Evolutionary conservation across 495 filamentous ascomycete genomes (phyloP).

Genomic region (Penicillium fimorum): DNA sequence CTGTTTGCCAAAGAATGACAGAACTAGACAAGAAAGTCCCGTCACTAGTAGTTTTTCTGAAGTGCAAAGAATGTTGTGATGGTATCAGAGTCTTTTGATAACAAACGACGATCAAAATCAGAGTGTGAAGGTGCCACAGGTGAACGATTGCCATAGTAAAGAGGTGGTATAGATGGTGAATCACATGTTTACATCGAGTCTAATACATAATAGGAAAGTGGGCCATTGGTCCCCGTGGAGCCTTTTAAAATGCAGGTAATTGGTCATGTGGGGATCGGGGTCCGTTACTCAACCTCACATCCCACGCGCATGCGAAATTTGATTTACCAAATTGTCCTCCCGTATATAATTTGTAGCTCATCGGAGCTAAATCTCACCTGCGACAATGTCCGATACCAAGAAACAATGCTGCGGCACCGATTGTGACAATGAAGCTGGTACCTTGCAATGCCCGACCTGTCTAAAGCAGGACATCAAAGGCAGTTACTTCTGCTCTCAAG

Average conservation of each 20-base stretch:
- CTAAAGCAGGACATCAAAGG: constrained; percentile 71
- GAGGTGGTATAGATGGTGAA: no score
- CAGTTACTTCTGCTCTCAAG: constrained; percentile 84
- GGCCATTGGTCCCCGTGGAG: background rate
- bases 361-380: background rate
- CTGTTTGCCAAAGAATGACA: constrained; percentile 1
- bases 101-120: no score
- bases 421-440: constrained; percentile 71
- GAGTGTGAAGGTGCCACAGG: no score
- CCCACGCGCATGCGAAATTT: background rate
- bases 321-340: background rate
- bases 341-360: background rate
- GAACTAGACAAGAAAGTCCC: background rate
- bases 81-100: no score
- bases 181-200: no score
- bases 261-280: background rate
- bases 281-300: background rate
- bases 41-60: no score
- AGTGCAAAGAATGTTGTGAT: no score
- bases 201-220: background rate
- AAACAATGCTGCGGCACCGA: constrained; percentile 61
- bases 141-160: no score
- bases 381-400: constrained; percentile 9
- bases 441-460: constrained; percentile 84
- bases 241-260: no score